Conservation (phyloP, 257 asterid genomes). For the Parsonsia alboflavescens region DNA sequence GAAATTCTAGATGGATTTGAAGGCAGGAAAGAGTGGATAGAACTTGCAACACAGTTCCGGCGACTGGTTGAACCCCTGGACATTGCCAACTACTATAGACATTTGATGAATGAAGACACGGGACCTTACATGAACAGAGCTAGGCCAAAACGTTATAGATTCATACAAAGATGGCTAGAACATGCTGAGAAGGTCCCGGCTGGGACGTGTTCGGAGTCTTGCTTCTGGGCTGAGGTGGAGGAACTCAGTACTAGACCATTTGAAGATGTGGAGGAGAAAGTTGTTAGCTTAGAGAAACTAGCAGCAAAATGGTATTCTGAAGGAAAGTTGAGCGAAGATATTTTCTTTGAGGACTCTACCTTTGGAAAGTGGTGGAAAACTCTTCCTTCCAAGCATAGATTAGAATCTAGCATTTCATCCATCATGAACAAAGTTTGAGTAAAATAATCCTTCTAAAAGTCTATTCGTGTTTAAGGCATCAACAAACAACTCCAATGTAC, state of each 20-base stretch:
- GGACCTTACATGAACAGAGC: slow-evolving; percentile 78
- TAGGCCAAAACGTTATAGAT: slow-evolving; percentile 63
- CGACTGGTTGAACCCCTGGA: slow-evolving; percentile 80
- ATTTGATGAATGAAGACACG: slow-evolving; percentile 64
- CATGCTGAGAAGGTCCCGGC: slow-evolving; percentile 46
- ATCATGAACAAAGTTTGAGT: slow-evolving; percentile 17
- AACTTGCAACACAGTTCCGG: slow-evolving; percentile 61
- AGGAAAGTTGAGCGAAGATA: slow-evolving; percentile 40
- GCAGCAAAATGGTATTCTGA: slow-evolving; percentile 35
- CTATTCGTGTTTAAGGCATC: no score
- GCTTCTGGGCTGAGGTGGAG: slow-evolving; percentile 93
- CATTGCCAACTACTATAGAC: slow-evolving; percentile 81
- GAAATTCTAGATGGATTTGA: slow-evolving; percentile 90
- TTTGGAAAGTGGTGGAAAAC: slow-evolving; percentile 79
- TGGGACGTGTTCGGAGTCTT: slow-evolving; percentile 49
- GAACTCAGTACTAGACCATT: slow-evolving; percentile 49
- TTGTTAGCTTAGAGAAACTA: slow-evolving; percentile 46
- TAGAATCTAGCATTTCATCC: slow-evolving; percentile 37
- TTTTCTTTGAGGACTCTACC: slow-evolving; percentile 69
- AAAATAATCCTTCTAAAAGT: no score
- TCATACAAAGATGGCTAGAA: slow-evolving; percentile 75
- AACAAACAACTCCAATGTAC: no score
- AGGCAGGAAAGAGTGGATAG: slow-evolving; percentile 67
- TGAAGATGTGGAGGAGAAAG: slow-evolving; percentile 33
- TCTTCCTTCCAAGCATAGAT: slow-evolving; percentile 51